These are phyloP conservation scores for Salvia splendens DNA, from an alignment of 257 asterid species.

Conservation along the genomic window DNA sequence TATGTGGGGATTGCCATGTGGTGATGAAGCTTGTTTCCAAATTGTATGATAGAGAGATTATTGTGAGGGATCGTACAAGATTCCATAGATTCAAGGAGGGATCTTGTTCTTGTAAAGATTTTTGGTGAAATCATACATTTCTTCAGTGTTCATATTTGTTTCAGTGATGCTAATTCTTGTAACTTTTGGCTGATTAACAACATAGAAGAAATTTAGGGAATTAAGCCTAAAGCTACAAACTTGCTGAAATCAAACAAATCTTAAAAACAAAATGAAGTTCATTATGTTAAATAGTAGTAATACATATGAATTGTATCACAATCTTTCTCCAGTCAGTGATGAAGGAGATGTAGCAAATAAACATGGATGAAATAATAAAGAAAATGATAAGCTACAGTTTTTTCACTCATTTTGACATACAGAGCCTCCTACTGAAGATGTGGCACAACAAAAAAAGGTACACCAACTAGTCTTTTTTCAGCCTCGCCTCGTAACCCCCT, in stretches of 20 bases:
- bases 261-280: not conserved
- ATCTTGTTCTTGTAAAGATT: slow-evolving; percentile 76
- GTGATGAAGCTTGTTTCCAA: slow-evolving; percentile 79
- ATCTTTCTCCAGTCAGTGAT: slow-evolving; percentile 30
- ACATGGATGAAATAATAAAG: slow-evolving; percentile 32
- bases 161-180: not conserved
- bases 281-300: slow-evolving; percentile 32
- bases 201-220: too few species aligned
- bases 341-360: slow-evolving; percentile 31
- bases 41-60: slow-evolving; percentile 61
- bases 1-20: slow-evolving; percentile 92
- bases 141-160: not conserved
- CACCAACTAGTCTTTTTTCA: slow-evolving; percentile 51
- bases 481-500: slow-evolving; percentile 87
- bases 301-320: slow-evolving; percentile 25
- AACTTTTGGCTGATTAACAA: too few species aligned
- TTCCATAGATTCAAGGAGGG: slow-evolving; percentile 82
- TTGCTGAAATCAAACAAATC: too few species aligned
- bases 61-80: slow-evolving; percentile 86
- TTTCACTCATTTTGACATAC: slow-evolving; percentile 32
- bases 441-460: slow-evolving; percentile 25
- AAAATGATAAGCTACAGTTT: slow-evolving; percentile 29
- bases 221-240: too few species aligned
- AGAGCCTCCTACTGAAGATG: slow-evolving; percentile 38
- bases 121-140: slow-evolving; percentile 53